Percentiles rank a stretch among this genome's conserved stretches.
Conservation (phyloP, 495 filamentous ascomycete genomes). For the Neurospora sp. region DNA sequence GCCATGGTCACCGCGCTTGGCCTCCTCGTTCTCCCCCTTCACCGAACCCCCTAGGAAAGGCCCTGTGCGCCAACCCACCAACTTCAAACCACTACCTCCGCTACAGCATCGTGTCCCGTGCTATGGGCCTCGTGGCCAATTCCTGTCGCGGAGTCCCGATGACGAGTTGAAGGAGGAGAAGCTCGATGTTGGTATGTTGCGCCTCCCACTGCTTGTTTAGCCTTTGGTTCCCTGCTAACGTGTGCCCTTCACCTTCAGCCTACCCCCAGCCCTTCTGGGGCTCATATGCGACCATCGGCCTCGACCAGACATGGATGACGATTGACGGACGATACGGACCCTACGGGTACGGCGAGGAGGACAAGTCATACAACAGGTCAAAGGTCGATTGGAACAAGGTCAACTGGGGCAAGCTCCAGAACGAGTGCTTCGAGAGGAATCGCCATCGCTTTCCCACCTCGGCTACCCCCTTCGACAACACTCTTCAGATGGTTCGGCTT, state of each 20-base stretch:
- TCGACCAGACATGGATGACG: conserved; percentile 20
- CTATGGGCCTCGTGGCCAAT: conserved; percentile 18
- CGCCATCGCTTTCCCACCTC: conserved; percentile 43
- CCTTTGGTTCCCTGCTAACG: conserved; percentile 7
- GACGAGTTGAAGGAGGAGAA: conserved; percentile 17
- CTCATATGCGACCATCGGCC: conserved; percentile 20
- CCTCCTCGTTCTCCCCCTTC: conserved; percentile 7
- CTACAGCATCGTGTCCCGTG: conserved; percentile 16
- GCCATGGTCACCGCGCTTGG: conserved; percentile 3
- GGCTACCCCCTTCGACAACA: conserved; percentile 11
- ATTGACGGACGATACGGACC: conserved; percentile 20
- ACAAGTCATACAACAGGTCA: conserved; percentile 12
- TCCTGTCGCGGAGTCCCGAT: conserved; percentile 20
- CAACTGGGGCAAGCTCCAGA: conserved; percentile 67
- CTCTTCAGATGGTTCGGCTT: conserved; percentile 17
- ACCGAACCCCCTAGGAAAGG: conserved; percentile 10
- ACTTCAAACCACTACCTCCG: conserved; percentile 11
- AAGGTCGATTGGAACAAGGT: conserved; percentile 67
- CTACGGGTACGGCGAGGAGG: conserved; percentile 22
- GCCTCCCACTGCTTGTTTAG: not conserved
- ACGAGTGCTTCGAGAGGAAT: conserved; percentile 59
- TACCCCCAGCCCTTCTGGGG: conserved; percentile 21
- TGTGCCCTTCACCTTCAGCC: conserved; percentile 1
- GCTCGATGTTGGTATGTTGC: conserved; percentile 15
- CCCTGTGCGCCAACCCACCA: conserved; percentile 6